These are phyloP conservation scores for Phytophthora palmivora DNA, from an alignment of 352 stramenopile genomes.

Conservation along the genomic window DNA sequence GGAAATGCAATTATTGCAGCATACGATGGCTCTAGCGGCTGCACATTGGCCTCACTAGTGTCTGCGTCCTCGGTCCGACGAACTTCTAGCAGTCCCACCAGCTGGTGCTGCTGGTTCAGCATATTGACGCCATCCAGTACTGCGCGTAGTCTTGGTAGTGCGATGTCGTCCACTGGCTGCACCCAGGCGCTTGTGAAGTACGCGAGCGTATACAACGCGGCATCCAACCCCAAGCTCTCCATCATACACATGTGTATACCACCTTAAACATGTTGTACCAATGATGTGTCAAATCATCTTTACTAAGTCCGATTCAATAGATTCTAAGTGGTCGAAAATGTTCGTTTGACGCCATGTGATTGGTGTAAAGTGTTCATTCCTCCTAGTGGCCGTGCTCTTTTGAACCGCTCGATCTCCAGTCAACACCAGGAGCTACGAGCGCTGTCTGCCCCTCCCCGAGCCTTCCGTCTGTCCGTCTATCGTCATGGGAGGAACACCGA, in stretches of 20 bases:
- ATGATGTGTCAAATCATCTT: constrained; percentile 21
- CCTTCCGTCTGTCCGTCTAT: constrained; percentile 12
- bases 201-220: constrained; percentile 45
- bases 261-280: neutral
- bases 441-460: constrained; percentile 24
- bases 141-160: constrained; percentile 28
- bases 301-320: constrained; percentile 17
- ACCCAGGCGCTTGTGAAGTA: constrained; percentile 64
- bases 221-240: constrained; percentile 23
- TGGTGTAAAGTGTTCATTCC: constrained; percentile 20
- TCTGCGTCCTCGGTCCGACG: constrained; percentile 2
- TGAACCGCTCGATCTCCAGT: constrained; percentile 42
- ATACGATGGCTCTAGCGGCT: constrained; percentile 38
- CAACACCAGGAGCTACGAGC: constrained; percentile 27
- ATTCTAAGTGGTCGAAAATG: constrained; percentile 8
- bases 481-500: constrained; percentile 63
- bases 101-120: neutral
- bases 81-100: constrained; percentile 42
- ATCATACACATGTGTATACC: constrained; percentile 4
- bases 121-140: constrained; percentile 23
- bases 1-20: neutral
- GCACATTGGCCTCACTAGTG: constrained; percentile 4
- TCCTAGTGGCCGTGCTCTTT: constrained; percentile 10
- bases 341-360: neutral
- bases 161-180: constrained; percentile 37